Evolutionary conservation across 108 stramenopile genomes (phyloP).

Genomic region (Cyclotella sp.): DNA sequence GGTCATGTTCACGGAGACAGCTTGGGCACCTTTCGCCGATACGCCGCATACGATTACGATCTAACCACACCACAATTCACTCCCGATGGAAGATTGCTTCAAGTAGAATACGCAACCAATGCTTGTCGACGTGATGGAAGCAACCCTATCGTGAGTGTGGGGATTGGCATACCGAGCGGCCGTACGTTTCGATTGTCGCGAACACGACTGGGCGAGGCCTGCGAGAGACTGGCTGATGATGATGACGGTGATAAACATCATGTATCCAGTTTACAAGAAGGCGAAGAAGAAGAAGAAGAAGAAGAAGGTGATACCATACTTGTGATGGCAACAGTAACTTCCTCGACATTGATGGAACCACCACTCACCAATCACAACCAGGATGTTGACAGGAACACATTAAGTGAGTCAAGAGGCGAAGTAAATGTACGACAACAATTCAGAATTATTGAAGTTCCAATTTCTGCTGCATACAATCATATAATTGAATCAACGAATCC

Average conservation of each 20-base stretch:
- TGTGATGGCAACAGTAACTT: constrained; percentile 44
- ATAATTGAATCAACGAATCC: constrained; percentile 1
- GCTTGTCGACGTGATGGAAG: constrained; percentile 58
- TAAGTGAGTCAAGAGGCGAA: neutral
- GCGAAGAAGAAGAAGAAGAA: constrained; percentile 15
- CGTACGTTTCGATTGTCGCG: neutral
- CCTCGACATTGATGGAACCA: constrained; percentile 14
- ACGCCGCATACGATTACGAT: constrained; percentile 85
- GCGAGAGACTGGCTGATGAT: neutral
- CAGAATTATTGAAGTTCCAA: constrained; percentile 51
- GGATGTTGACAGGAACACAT: neutral
- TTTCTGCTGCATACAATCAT: constrained; percentile 20
- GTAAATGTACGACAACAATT: constrained; percentile 30
- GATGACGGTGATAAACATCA: neutral
- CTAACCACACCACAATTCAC: constrained; percentile 80
- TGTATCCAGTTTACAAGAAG: neutral
- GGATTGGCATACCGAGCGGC: constrained; percentile 20
- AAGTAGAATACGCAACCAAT: constrained; percentile 84
- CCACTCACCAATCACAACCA: neutral
- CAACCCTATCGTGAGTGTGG: constrained; percentile 63
- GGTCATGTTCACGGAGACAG: neutral
- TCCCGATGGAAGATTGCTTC: constrained; percentile 82
- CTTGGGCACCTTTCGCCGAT: constrained; percentile 23
- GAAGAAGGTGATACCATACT: constrained; percentile 28
- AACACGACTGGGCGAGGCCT: neutral